Evolutionary conservation across 139 green algal genomes (phyloP).

Genomic region (Volvox reticuliferus): DNA sequence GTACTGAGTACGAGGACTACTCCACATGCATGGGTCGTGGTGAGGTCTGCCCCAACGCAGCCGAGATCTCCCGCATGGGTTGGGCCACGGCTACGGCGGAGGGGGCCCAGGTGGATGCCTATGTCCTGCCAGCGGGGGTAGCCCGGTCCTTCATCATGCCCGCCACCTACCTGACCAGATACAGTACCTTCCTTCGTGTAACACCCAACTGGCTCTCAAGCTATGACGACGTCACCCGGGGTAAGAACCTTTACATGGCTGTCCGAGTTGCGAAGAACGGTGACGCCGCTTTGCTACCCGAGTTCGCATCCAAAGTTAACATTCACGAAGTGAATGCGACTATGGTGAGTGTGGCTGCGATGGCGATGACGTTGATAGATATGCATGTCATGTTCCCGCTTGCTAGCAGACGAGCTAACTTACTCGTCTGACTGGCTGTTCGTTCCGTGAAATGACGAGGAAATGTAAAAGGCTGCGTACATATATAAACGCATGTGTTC

Average conservation of each 20-base stretch:
- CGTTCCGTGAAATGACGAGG: not conserved
- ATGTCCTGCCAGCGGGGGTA: not conserved
- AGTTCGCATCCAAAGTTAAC: not conserved
- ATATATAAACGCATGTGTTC: not conserved
- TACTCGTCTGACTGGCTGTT: no score
- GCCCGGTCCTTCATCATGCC: not conserved
- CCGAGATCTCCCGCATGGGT: conserved; percentile 13
- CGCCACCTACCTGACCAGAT: conserved; percentile 18
- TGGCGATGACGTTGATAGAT: no score
- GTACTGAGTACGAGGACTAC: not conserved
- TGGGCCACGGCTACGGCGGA: not conserved
- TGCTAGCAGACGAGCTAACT: no score
- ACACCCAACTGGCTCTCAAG: not conserved
- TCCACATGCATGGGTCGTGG: conserved; percentile 25
- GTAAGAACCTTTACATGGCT: conserved; percentile 18
- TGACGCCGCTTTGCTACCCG: not conserved
- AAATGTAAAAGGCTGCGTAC: not conserved
- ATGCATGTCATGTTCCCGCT: no score
- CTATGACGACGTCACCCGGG: not conserved
- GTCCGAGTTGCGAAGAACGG: not conserved
- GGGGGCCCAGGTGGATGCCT: not conserved
- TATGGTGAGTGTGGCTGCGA: not conserved
- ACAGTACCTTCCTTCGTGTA: not conserved
- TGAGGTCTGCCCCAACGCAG: conserved; percentile 7
- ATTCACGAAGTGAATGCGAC: conserved; percentile 28